Evolutionary conservation across 2,329 filamentous ascomycete species (phyloP).

Genomic region (Diaporthe capsici): DNA sequence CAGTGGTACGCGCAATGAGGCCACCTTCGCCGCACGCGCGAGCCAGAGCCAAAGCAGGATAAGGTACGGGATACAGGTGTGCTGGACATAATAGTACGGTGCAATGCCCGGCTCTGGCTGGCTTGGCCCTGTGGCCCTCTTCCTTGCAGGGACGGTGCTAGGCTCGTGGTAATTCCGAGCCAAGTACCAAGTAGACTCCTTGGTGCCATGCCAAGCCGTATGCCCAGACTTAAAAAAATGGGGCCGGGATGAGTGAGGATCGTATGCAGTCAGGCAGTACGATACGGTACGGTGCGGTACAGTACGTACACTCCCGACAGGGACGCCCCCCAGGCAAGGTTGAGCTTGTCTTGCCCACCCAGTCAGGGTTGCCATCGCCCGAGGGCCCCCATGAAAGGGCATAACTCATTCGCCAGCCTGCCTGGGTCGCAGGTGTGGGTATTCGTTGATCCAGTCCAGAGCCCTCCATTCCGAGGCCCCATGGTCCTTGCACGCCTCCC

Average conservation of each 20-base stretch:
- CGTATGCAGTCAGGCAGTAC: conserved; percentile 26
- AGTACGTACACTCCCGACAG: conserved; percentile 14
- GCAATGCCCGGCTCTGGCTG: conserved; percentile 17
- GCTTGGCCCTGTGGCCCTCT: conserved; percentile 30
- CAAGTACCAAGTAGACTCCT: conserved; percentile 37
- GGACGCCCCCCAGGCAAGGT: conserved; percentile 21
- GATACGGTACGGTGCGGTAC: conserved; percentile 8
- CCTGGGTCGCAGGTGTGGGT: conserved; percentile 14
- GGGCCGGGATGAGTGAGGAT: conserved; percentile 30
- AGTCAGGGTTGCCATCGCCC: conserved; percentile 25
- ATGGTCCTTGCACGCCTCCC: conserved; percentile 25
- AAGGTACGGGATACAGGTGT: not conserved
- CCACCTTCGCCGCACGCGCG: conserved; percentile 14
- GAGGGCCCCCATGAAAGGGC: conserved; percentile 3
- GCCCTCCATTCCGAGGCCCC: conserved; percentile 15
- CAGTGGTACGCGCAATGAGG: conserved; percentile 23
- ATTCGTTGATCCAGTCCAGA: conserved; percentile 28
- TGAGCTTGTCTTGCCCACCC: conserved; percentile 29
- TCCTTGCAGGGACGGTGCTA: conserved; percentile 31
- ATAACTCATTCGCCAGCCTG: conserved; percentile 21
- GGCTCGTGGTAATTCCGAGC: conserved; percentile 31
- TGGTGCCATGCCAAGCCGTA: conserved; percentile 31
- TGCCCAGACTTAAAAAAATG: conserved; percentile 33
- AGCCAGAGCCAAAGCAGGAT: conserved; percentile 18
- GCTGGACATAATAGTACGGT: conserved; percentile 9